Percentiles rank a stretch among this genome's conserved stretches.
Evolutionary conservation across 1,284 basidiomycete genomes (phyloP).

Genomic region (Athelia sp.): DNA sequence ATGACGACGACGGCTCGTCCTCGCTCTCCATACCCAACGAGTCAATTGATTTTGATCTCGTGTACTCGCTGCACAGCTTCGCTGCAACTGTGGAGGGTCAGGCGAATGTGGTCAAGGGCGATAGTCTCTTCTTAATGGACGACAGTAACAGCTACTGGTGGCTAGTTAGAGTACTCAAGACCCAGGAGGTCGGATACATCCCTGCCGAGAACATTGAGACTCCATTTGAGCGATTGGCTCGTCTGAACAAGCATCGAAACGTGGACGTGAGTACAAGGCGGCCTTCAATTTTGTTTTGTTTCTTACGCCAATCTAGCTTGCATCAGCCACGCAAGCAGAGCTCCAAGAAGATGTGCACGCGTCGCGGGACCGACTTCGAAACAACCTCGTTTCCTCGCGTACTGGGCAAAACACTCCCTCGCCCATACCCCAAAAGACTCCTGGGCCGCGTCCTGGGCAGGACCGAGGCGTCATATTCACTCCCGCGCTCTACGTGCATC

Average conservation of each 20-base stretch:
- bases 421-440: conserved; percentile 32
- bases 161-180: conserved; percentile 95
- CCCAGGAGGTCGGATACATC: conserved; percentile 98
- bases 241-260: conserved; percentile 97
- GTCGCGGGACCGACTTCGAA: conserved; percentile 45
- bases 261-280: conserved; percentile 71
- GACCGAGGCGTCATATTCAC: conserved; percentile 54
- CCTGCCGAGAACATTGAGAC: conserved; percentile 99
- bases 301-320: conserved; percentile 42
- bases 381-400: conserved; percentile 41
- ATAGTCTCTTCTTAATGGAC: conserved; percentile 90
- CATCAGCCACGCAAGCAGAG: conserved; percentile 70
- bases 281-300: background rate
- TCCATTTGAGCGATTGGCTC: conserved; percentile 91
- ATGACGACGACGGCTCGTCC: conserved; percentile 74
- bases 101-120: conserved; percentile 94
- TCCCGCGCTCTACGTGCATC: conserved; percentile 52
- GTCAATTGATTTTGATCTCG: conserved; percentile 86
- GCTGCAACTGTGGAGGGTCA: conserved; percentile 95
- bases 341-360: conserved; percentile 45
- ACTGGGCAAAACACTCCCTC: conserved; percentile 43
- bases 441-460: conserved; percentile 16
- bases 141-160: conserved; percentile 98
- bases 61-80: conserved; percentile 89
- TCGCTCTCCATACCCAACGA: conserved; percentile 85